Conservation (phyloP, 495 filamentous ascomycete genomes). For the Echria macrotheca region DNA sequence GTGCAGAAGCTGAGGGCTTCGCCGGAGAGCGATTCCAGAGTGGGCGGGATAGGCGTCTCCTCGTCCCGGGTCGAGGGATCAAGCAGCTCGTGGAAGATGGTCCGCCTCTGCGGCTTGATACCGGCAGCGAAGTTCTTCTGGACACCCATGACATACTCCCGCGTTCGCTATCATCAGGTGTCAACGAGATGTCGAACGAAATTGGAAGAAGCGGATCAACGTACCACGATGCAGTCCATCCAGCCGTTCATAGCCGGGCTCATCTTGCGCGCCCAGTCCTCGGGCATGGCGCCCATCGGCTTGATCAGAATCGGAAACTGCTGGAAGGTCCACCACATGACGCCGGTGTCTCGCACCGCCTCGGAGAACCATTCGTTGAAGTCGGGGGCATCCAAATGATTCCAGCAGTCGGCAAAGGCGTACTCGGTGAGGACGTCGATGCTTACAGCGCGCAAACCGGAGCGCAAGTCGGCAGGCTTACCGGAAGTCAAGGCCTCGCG, state of each 20-base stretch:
- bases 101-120: conserved; percentile 1
- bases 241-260: conserved; percentile 6
- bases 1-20: conserved; percentile 9
- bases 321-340: conserved; percentile 11
- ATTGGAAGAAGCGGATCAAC: too few relatives aligned
- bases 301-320: conserved; percentile 13
- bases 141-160: background rate
- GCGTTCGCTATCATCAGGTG: too few relatives aligned
- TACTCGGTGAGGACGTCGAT: conserved; percentile 43
- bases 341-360: conserved; percentile 7
- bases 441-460: conserved; percentile 31
- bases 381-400: conserved; percentile 19
- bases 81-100: conserved; percentile 12
- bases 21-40: background rate
- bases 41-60: background rate
- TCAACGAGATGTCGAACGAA: too few relatives aligned
- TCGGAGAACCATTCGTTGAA: conserved; percentile 13
- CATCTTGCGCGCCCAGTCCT: conserved; percentile 6
- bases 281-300: conserved; percentile 6
- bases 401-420: conserved; percentile 32
- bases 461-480: conserved; percentile 17
- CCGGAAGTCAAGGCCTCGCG: background rate
- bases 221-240: conserved; percentile 8
- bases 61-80: conserved; percentile 3
- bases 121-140: conserved; percentile 8